phyloP scores from a whole-genome alignment of 2,329 filamentous ascomycete genomes.

The Trichophyton equinum region DNA sequence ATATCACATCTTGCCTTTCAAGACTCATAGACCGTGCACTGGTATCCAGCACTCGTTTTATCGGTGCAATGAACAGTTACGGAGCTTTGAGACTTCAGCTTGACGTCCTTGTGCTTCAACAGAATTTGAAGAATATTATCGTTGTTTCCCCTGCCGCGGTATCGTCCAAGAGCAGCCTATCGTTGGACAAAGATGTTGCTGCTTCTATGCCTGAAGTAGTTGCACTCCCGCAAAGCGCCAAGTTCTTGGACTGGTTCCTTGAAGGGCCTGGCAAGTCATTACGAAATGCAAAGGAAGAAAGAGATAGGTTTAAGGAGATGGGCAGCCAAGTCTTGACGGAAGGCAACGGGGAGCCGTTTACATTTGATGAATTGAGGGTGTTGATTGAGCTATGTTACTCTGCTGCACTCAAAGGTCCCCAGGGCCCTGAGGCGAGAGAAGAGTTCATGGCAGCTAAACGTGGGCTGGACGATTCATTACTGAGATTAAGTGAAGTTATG shows the following conservation, averaged over 20 bases:
- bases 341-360: slow-evolving; percentile 32
- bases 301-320: slow-evolving; percentile 25
- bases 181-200: slow-evolving; percentile 5
- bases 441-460: slow-evolving; percentile 36
- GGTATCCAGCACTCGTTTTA: slow-evolving; percentile 55
- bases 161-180: slow-evolving; percentile 12
- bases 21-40: slow-evolving; percentile 68
- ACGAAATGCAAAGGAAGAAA: slow-evolving; percentile 34
- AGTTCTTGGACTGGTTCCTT: slow-evolving; percentile 38
- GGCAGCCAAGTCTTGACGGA: slow-evolving; percentile 24
- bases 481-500: slow-evolving; percentile 36
- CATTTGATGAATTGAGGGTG: slow-evolving; percentile 35
- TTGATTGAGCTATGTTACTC: slow-evolving; percentile 37
- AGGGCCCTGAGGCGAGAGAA: slow-evolving; percentile 31
- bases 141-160: slow-evolving; percentile 17
- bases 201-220: slow-evolving; percentile 24
- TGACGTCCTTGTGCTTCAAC: slow-evolving; percentile 88
- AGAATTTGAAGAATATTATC: slow-evolving; percentile 87
- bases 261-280: slow-evolving; percentile 34
- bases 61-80: slow-evolving; percentile 69
- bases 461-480: slow-evolving; percentile 32
- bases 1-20: slow-evolving; percentile 65
- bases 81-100: slow-evolving; percentile 82
- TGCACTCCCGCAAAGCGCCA: slow-evolving; percentile 32
- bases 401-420: slow-evolving; percentile 31